These are phyloP conservation scores for Dictyostelium capitatum DNA, from an alignment of 78 protist species.

Conservation along the genomic window DNA sequence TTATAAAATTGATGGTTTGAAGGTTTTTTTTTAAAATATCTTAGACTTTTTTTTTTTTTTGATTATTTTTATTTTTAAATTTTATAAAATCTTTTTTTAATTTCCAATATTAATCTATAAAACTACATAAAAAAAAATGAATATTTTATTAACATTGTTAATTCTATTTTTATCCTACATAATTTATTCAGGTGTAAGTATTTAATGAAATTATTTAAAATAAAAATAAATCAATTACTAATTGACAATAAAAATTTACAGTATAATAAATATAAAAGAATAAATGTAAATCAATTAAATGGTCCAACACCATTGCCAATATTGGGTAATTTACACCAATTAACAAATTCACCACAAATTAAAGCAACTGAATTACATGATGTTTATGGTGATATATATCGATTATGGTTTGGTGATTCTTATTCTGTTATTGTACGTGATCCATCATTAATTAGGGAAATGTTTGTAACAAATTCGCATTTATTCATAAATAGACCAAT, in stretches of 20 bases:
- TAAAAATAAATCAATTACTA: background rate
- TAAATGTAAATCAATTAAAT: background rate
- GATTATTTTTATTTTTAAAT: no score
- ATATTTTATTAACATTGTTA: no score
- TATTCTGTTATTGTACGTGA: background rate
- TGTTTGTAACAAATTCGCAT: background rate
- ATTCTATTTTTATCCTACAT: no score
- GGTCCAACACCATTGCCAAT: constrained; percentile 72
- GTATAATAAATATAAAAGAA: background rate
- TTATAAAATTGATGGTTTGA: no score
- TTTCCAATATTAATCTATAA: no score
- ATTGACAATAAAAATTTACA: background rate
- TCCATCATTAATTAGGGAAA: background rate
- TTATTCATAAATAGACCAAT: background rate
- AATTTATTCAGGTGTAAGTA: background rate
- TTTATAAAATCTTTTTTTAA: no score
- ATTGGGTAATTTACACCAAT: constrained; percentile 54
- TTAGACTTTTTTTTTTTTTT: no score
- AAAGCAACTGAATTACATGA: background rate
- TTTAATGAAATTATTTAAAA: background rate
- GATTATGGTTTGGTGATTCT: constrained; percentile 45
- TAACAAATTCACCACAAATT: constrained; percentile 17
- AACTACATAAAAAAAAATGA: no score
- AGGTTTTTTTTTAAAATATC: no score
- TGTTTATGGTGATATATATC: constrained; percentile 14